These are phyloP conservation scores for Coemansia sp. DNA, from an alignment of 192 early-diverging fungal genomes.

Conservation along the genomic window DNA sequence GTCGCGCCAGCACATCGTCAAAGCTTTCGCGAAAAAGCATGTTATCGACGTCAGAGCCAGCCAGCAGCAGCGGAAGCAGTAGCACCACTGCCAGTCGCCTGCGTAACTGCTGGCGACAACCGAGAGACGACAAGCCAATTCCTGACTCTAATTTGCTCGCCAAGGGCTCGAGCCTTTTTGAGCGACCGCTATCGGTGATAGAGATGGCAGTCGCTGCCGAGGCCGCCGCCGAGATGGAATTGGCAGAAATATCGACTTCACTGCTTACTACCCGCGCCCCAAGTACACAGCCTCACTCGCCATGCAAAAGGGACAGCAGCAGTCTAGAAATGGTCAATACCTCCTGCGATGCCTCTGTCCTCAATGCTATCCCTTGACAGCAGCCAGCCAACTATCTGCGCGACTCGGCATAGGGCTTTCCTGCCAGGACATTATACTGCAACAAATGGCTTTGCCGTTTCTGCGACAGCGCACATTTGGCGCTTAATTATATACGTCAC, in stretches of 20 bases:
- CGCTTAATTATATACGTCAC: not conserved
- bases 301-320: too few relatives aligned
- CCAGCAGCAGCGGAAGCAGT: not conserved
- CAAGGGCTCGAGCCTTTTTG: not conserved
- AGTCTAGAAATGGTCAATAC: not conserved
- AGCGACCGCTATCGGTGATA: conserved; percentile 7
- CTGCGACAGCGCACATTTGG: not conserved
- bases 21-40: conserved; percentile 6
- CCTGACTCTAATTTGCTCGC: not conserved
- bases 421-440: not conserved
- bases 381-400: not conserved
- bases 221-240: conserved; percentile 28
- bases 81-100: not conserved
- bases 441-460: not conserved
- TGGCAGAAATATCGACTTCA: conserved; percentile 25
- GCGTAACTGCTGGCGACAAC: not conserved
- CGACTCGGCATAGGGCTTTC: not conserved
- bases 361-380: not conserved
- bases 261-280: conserved; percentile 10
- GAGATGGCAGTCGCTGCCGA: conserved; percentile 40
- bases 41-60: not conserved
- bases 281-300: too few relatives aligned
- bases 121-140: not conserved
- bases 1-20: not conserved
- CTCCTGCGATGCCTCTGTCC: not conserved